Conservation (phyloP, 768 basidiomycete species). For the Agaricus bisporus region DNA sequence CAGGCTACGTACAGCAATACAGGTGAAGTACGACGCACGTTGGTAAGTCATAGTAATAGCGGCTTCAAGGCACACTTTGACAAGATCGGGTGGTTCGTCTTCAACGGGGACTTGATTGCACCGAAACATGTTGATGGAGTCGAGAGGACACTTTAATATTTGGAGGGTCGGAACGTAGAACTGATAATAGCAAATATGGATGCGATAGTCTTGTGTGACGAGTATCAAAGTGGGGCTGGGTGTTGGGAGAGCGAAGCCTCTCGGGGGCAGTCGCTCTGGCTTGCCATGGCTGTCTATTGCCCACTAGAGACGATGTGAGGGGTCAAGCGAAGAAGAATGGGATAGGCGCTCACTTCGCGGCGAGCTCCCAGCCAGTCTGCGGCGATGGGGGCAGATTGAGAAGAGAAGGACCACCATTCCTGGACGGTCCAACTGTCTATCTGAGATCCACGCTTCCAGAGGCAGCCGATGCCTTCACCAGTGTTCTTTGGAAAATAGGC, state of each 20-base stretch:
- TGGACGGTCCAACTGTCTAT: slow-evolving; percentile 57
- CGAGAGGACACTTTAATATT: slow-evolving; percentile 43
- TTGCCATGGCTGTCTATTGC: slow-evolving; percentile 32
- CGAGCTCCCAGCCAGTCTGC: slow-evolving; percentile 55
- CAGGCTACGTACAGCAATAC: background rate
- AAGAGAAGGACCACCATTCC: slow-evolving; percentile 49
- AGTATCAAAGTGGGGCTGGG: slow-evolving; percentile 52
- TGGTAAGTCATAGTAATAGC: slow-evolving; percentile 43
- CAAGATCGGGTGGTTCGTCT: slow-evolving; percentile 14
- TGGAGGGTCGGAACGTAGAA: slow-evolving; percentile 37
- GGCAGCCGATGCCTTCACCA: slow-evolving; percentile 52
- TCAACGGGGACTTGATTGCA: slow-evolving; percentile 27
- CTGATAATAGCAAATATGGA: slow-evolving; percentile 50
- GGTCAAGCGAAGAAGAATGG: background rate
- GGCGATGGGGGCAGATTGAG: slow-evolving; percentile 51
- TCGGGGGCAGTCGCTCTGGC: slow-evolving; percentile 47
- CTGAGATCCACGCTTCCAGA: slow-evolving; percentile 57
- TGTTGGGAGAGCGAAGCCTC: slow-evolving; percentile 51
- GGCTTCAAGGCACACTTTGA: slow-evolving; percentile 43
- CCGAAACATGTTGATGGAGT: slow-evolving; percentile 27
- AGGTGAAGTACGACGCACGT: slow-evolving; percentile 30
- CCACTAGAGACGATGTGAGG: slow-evolving; percentile 40
- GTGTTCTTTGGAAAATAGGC: slow-evolving; percentile 65
- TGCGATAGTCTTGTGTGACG: slow-evolving; percentile 57
- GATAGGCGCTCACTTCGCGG: slow-evolving; percentile 44